A percentile compares a stretch with the other conserved stretches of the same genome.
These are phyloP conservation scores for Phylloporus sp. DNA, from an alignment of 768 basidiomycete species.

Conservation along the genomic window DNA sequence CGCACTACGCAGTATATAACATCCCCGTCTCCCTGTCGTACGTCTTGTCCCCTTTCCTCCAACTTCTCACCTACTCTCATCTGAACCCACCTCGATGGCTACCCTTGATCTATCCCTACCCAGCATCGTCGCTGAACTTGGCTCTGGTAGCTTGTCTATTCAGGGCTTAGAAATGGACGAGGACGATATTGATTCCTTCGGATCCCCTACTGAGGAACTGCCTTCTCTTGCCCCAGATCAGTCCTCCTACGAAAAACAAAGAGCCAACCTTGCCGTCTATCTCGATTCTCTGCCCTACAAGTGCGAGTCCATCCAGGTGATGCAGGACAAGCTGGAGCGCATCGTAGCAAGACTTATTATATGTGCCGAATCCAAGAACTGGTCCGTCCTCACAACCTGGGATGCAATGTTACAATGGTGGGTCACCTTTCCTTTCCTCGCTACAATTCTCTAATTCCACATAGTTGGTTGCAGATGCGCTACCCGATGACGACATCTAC, in stretches of 20 bases:
- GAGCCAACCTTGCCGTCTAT: slow-evolving; percentile 59
- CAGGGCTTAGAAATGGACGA: slow-evolving; percentile 49
- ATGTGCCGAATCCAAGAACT: slow-evolving; percentile 72
- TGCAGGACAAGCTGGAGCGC: slow-evolving; percentile 64
- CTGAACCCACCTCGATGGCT: slow-evolving; percentile 19
- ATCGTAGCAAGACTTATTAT: slow-evolving; percentile 68
- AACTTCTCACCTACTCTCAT: slow-evolving; percentile 15
- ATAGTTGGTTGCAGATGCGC: slow-evolving; percentile 76
- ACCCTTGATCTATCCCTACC: slow-evolving; percentile 17
- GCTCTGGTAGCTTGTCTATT: slow-evolving; percentile 20
- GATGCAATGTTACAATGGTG: slow-evolving; percentile 79
- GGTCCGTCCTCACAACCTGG: slow-evolving; percentile 72
- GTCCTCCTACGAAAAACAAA: slow-evolving; percentile 54
- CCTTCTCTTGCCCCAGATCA: slow-evolving; percentile 22
- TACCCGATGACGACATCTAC: slow-evolving; percentile 70
- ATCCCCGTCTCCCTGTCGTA: slow-evolving; percentile 13
- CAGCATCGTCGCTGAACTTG: slow-evolving; percentile 25
- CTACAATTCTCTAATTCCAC: slow-evolving; percentile 4
- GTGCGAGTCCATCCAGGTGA: slow-evolving; percentile 66
- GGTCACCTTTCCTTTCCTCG: slow-evolving; percentile 14
- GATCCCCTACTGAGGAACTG: slow-evolving; percentile 37
- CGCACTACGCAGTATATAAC: slow-evolving; percentile 12
- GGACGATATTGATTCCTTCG: slow-evolving; percentile 47
- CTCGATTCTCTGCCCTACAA: slow-evolving; percentile 67
- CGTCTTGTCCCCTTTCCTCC: slow-evolving; percentile 21